These are phyloP conservation scores for Kwoniella pini DNA, from an alignment of 768 basidiomycete species.

Conservation along the genomic window DNA sequence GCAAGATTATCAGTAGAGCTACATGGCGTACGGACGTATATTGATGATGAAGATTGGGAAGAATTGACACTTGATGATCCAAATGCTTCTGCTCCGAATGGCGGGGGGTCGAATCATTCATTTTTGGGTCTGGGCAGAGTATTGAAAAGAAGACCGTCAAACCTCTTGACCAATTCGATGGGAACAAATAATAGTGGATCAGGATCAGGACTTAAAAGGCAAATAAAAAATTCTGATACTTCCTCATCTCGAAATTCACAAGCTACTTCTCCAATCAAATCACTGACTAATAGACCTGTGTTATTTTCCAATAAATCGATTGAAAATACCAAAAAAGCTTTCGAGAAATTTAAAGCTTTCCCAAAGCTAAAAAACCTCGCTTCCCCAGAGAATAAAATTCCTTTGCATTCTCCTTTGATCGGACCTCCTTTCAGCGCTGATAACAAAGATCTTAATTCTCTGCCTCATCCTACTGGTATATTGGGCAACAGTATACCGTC, in stretches of 20 bases:
- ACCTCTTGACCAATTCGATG: background rate
- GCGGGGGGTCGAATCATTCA: background rate
- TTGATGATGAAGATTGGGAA: slow-evolving; percentile 50
- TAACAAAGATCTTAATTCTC: too few relatives aligned
- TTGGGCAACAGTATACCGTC: background rate
- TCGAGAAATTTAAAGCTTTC: slow-evolving; percentile 32
- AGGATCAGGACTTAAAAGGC: slow-evolving; percentile 21
- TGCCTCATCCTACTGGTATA: too few relatives aligned
- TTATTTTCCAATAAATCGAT: slow-evolving; percentile 16
- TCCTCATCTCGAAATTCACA: background rate
- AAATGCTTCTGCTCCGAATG: slow-evolving; percentile 26
- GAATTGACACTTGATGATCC: slow-evolving; percentile 16
- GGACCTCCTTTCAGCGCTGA: background rate
- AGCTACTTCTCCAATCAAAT: too few relatives aligned
- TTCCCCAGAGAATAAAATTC: background rate
- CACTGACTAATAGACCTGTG: background rate
- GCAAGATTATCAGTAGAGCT: slow-evolving; percentile 39
- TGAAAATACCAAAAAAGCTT: slow-evolving; percentile 27
- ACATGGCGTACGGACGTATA: slow-evolving; percentile 31
- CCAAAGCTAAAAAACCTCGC: slow-evolving; percentile 15
- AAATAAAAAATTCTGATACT: slow-evolving; percentile 20
- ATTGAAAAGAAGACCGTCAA: slow-evolving; percentile 24
- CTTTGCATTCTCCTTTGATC: background rate
- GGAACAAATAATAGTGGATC: background rate
- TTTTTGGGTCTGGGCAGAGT: slow-evolving; percentile 31